Percentiles rank a stretch among this genome's conserved stretches.
phyloP scores from a whole-genome alignment of 768 basidiomycete species.

The Suillus subalutaceus region DNA sequence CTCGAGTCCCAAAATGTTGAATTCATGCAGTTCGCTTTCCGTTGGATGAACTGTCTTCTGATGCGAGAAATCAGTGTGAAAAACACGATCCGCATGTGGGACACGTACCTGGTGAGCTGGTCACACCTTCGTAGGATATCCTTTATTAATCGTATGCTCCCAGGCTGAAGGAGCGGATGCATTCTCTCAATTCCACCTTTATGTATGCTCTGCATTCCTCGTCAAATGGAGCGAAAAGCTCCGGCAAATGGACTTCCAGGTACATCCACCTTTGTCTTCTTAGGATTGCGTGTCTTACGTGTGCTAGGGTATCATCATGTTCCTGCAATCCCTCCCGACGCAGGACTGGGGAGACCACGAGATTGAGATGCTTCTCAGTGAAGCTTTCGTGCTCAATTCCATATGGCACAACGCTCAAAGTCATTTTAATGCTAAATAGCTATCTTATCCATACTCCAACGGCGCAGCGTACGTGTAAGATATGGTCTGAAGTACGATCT shows the following conservation, averaged over 20 bases:
- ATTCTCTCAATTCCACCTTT: constrained; percentile 98
- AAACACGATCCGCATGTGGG: constrained; percentile 99
- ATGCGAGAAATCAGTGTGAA: constrained; percentile 98
- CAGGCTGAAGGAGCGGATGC: constrained; percentile 98
- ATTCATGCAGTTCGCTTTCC: constrained; percentile 99
- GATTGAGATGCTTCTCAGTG: constrained; percentile 91
- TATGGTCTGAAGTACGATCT: not conserved
- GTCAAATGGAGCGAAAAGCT: constrained; percentile 94
- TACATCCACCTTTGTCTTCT: constrained; percentile 33
- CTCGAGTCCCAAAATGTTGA: constrained; percentile 91
- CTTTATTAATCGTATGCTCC: constrained; percentile 8
- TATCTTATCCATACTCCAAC: not conserved
- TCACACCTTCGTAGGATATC: not conserved
- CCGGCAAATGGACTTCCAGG: constrained; percentile 98
- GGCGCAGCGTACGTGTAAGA: constrained; percentile 7
- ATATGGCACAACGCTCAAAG: constrained; percentile 94
- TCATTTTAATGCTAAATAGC: constrained; percentile 68
- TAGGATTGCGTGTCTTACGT: constrained; percentile 10
- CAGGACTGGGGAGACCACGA: constrained; percentile 96
- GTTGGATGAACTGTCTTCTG: constrained; percentile 99
- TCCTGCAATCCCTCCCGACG: constrained; percentile 89
- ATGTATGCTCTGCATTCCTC: constrained; percentile 97
- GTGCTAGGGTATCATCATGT: constrained; percentile 95
- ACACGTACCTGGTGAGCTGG: constrained; percentile 88
- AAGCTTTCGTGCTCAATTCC: constrained; percentile 92